Evolutionary conservation across 345 rosid species (phyloP).

Genomic region (Euclidium syriacum): DNA sequence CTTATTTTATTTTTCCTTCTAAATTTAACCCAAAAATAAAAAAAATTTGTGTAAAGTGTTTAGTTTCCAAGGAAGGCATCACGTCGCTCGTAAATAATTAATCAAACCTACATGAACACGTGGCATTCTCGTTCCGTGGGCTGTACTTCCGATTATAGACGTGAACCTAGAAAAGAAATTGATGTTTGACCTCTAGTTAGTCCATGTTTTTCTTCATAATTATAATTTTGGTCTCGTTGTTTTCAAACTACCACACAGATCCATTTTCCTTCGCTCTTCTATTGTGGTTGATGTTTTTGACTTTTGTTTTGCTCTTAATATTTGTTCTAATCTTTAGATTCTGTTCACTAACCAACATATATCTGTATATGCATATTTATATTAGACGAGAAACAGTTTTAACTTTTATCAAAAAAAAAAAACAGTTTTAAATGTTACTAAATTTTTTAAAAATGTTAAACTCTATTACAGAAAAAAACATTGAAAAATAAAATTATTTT

Average conservation of each 20-base stretch:
- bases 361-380: too few species aligned
- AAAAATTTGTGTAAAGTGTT: neutral
- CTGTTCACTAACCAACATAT: too few species aligned
- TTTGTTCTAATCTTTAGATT: neutral
- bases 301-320: neutral
- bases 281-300: neutral
- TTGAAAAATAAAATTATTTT: too few species aligned
- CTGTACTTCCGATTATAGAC: constrained; percentile 9
- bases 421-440: too few species aligned
- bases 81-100: constrained; percentile 19
- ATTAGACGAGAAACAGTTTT: too few species aligned
- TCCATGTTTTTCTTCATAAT: neutral
- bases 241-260: neutral
- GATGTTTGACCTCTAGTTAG: constrained; percentile 15
- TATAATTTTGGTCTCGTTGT: neutral
- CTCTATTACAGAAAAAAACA: too few species aligned
- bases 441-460: too few species aligned
- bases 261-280: neutral
- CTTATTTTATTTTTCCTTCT: neutral
- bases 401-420: too few species aligned
- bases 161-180: constrained; percentile 4
- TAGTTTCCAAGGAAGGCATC: constrained; percentile 8
- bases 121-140: constrained; percentile 23
- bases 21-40: neutral
- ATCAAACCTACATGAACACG: constrained; percentile 1